These are phyloP conservation scores for Colletotrichum sp. DNA, from an alignment of 2,329 filamentous ascomycete genomes.

Conservation along the genomic window DNA sequence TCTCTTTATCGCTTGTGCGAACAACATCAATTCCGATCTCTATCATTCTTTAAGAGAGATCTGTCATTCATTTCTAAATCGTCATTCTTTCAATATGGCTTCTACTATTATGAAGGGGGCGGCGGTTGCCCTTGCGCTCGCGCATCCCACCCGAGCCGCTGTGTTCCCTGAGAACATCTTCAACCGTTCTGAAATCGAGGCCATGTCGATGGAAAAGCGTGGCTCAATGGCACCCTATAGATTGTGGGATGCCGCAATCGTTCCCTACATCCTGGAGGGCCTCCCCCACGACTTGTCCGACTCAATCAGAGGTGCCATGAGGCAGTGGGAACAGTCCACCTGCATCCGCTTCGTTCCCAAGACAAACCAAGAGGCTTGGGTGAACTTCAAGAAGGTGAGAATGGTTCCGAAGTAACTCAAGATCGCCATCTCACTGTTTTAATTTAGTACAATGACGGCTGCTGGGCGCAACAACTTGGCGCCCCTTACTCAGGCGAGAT, in stretches of 20 bases:
- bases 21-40: neutral
- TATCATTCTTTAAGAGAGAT: neutral
- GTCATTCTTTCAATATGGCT: neutral
- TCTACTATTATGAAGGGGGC: neutral
- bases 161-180: neutral
- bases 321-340: neutral
- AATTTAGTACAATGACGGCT: neutral
- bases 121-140: neutral
- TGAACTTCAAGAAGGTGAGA: neutral
- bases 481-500: neutral
- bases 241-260: neutral
- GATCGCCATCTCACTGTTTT: neutral
- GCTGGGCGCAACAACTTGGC: neutral
- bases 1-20: neutral
- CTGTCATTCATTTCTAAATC: neutral
- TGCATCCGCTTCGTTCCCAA: constrained; percentile 1
- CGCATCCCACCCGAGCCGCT: neutral
- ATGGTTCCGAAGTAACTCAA: too few species aligned
- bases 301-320: neutral
- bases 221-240: neutral
- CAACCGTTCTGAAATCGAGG: neutral
- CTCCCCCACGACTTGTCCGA: neutral
- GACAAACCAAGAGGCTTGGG: neutral
- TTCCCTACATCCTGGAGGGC: neutral
- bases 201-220: neutral